Percentiles rank a stretch among this genome's conserved stretches.
phyloP scores from a whole-genome alignment of 2,329 filamentous ascomycete species.

The Metarhizium anisopliae region DNA sequence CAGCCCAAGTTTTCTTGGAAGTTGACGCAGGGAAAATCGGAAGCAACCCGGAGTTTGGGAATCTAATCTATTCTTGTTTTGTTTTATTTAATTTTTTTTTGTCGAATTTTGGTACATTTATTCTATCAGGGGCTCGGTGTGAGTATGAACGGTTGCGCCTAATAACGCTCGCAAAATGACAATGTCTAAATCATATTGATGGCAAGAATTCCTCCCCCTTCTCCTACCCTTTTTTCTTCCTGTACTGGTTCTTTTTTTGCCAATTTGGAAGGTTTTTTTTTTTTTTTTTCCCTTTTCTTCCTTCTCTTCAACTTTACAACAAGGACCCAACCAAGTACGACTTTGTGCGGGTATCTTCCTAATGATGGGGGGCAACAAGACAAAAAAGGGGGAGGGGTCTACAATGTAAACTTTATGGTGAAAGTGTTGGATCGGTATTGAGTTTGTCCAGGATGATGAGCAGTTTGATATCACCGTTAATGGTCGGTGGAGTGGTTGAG shows the following conservation, averaged over 20 bases:
- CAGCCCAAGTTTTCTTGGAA: not conserved
- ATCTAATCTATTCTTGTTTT: too few species aligned
- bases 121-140: constrained; percentile 5
- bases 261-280: not conserved
- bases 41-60: not conserved
- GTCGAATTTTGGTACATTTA: too few species aligned
- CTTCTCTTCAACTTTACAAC: not conserved
- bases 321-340: not conserved
- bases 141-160: constrained; percentile 1
- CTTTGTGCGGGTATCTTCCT: not conserved
- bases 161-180: constrained; percentile 4
- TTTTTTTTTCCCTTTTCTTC: not conserved
- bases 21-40: not conserved
- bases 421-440: not conserved
- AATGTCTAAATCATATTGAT: constrained; percentile 8
- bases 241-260: not conserved
- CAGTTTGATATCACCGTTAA: too few species aligned
- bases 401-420: not conserved
- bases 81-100: too few species aligned
- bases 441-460: too few species aligned
- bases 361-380: not conserved
- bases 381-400: not conserved
- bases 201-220: constrained; percentile 4
- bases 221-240: constrained; percentile 1
- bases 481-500: constrained; percentile 2